Evolutionary conservation across 345 rosid species (phyloP), one percentile per base, ranked within the genome.

Genomic region (Populus deltoides): DNA sequence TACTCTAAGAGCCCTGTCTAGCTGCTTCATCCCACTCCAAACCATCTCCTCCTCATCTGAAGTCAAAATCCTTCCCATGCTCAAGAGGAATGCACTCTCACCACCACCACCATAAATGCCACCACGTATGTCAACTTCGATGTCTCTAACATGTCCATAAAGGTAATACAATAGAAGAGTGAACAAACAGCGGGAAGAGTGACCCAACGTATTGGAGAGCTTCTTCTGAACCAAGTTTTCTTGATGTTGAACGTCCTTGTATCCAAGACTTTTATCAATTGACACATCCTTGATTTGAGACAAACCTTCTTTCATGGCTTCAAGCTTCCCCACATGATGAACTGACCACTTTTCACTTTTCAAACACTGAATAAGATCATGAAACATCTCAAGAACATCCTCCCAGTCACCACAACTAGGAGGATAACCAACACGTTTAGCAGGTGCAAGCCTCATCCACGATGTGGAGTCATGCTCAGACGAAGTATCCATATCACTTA

Each of bases 241-340:
- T 78, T 91, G 97, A 82, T 88, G 88, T 38, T 75, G 87, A 75
- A 77, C 84, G 78, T 94, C 95, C 82, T 86, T 86, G 79, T 85
- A 94, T 67, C 94, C 94, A 80, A 89, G 86, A 72, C 81, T 78
- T 68, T 84, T 91, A 36, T 91, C 95, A n/a, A 90, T 73, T 73
- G 80, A 75, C 70, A 94, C 92, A 80, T 90, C 89, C 82, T 80
- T 91, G 80, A 93, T 86, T 71, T 93, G 94, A 68, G 80, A 68
- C 73, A 91, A 76, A 45, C 97, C 98, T 90, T 93, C 97, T 87
- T 90, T 93, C 95, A 94, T 94, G 38, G 80, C 89, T 71, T 85
- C 83, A 38, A 93, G 92, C 86, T 91, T 94, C 1, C 75, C 81
- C 61, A 88, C 68, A 70, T 93, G 92, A 80, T 88, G 84, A 29